Evolutionary conservation across 371 early-diverging fungal species (phyloP).

Genomic region (Mortierella sp.): DNA sequence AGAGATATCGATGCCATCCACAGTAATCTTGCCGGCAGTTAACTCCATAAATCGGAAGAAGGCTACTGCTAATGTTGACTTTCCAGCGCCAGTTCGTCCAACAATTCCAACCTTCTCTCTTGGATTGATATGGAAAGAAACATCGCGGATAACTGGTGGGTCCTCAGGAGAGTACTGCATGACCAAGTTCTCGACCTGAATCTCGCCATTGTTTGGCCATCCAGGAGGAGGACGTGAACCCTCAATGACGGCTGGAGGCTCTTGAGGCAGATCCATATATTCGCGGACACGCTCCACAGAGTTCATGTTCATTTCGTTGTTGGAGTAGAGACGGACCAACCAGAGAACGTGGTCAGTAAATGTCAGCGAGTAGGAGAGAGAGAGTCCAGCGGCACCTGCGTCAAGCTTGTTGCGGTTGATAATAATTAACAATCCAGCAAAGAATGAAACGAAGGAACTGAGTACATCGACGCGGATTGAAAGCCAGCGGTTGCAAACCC

Average conservation of each 20-base stretch:
- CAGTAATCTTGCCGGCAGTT: constrained; percentile 67
- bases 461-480: constrained; percentile 82
- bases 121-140: constrained; percentile 70
- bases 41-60: constrained; percentile 83
- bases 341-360: constrained; percentile 81
- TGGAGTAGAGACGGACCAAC: constrained; percentile 83
- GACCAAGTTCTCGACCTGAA: constrained; percentile 71
- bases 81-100: constrained; percentile 74
- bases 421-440: constrained; percentile 72
- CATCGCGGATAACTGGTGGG: constrained; percentile 75
- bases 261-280: constrained; percentile 79
- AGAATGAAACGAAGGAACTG: constrained; percentile 79
- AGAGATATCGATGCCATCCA: constrained; percentile 80
- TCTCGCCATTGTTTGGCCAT: constrained; percentile 82
- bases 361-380: constrained; percentile 79
- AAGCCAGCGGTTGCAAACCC: constrained; percentile 94
- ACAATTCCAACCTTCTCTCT: constrained; percentile 74
- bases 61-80: constrained; percentile 74
- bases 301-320: constrained; percentile 89
- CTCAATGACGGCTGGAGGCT: constrained; percentile 67
- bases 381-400: constrained; percentile 84
- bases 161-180: constrained; percentile 76
- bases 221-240: constrained; percentile 63
- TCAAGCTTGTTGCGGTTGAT: constrained; percentile 66
- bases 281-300: constrained; percentile 87